Evolutionary conservation across 2,329 filamentous ascomycete genomes (phyloP), one percentile per base, ranked within the genome.

Genomic region (Incumbomyces lentus): DNA sequence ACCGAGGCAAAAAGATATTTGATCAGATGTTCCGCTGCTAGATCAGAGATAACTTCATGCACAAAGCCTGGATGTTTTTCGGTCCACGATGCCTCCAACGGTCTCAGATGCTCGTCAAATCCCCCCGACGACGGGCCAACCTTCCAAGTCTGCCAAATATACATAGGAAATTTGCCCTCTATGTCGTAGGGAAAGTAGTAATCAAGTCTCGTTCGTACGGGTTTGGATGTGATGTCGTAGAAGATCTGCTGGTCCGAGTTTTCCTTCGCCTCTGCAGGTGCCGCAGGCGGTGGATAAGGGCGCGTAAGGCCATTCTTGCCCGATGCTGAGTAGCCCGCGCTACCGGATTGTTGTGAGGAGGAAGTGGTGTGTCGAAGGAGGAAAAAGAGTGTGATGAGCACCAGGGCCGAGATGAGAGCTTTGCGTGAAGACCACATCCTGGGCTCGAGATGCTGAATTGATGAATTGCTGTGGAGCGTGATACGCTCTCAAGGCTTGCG

Each of bases 121-220:
- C 85, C 74, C 42, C 78, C 73, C 17, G 86, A 84, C 1, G 81
- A 76, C 0, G 90, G 89, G 1, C 80, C 85, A 60, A 79, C 82
- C 65, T 93, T 95, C 92, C 92, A 98, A 12, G 92, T 98, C 73
- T 98, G 92, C 92, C 92, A 98, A 61, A 98, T 93, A 71, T 95
- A 96, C 47, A 88, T 89, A 2, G 92, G 92, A 64, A 96, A 96
- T 64, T 90, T 94, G 57, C 74, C 67, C 60, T 88, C 80, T 52
- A 90, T 74, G 60, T 95, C 85, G 72, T 96, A 98, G 16, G 89
- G 87, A 66, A 92, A 96, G 58, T 93, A 85, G 70, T 94, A 95
- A 44, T 82, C 82, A 48, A 98, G 78, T 68, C 92, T 77, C 53
- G 95, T 70, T 76, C 84, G 73, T 44, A 89, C 74, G 13, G 84